Evolutionary conservation across 306 rosid genomes (phyloP), one percentile per base, ranked within the genome.

Genomic region (Fragaria vesca): DNA sequence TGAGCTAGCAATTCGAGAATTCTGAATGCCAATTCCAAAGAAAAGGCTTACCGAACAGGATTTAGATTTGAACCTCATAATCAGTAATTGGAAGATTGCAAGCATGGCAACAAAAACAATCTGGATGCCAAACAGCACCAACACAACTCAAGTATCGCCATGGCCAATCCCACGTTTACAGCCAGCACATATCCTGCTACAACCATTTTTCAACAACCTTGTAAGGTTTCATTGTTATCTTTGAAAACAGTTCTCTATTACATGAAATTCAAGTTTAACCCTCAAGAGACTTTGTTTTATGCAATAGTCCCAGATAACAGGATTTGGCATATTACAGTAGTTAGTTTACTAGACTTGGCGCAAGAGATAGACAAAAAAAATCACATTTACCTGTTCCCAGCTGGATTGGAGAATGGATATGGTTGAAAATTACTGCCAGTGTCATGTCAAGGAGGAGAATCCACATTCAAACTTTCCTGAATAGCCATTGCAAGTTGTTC

Each of bases 401-500:
- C 68, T 43, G 97, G 84, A 76, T 76, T 76, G 75, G 81, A 78
- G 81, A 82, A 75, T 28, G 94, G 60, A 77, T 36, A 79, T 60
- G 93, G 97, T 67, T 85, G 92, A 80, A 84, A 88, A 48, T 79
- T 72, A 65, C 89, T 90, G 70, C 88, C 85, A 15, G 45, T 55
- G 18, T 87, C 82, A 65, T 80, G 30, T 82, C 76, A 88, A 54
- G 93, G 91, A 82, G 91, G 90, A 79, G 96, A 89, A 70, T 72
- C 78, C 50, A 83, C 50, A 75, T 77, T 85, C 83, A 91, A 82
- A 81, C 97, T 96, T 86, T 93, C 98, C 83, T 96, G 96, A 84
- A 93, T 81, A 66, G 99, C 99, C 84, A 82, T 86, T 32, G 99
- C 99, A 78, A 93, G 93, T 79, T 87, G 97, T 84, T 96, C 97